Conservation (phyloP, 768 basidiomycete genomes). For the Auricularia sp. region DNA sequence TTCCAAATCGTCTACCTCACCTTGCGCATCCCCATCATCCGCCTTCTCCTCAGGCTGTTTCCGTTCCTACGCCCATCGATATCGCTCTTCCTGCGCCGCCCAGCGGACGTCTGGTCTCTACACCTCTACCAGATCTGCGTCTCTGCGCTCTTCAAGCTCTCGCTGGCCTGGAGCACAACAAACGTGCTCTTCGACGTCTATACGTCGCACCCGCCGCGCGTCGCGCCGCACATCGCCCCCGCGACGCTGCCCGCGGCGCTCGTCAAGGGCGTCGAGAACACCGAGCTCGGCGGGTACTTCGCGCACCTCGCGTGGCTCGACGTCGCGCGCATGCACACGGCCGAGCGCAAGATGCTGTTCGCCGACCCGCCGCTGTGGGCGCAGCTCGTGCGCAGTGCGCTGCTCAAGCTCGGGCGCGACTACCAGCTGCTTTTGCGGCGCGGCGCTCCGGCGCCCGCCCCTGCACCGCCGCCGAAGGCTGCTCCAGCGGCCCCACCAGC, state of each 20-base stretch:
- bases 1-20: constrained; percentile 34
- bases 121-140: constrained; percentile 23
- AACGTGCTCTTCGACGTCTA: constrained; percentile 51
- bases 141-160: constrained; percentile 28
- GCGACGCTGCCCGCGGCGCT: constrained; percentile 31
- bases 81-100: constrained; percentile 42
- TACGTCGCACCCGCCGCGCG: constrained; percentile 47
- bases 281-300: background rate
- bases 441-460: constrained; percentile 11
- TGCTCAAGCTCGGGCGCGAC: constrained; percentile 55
- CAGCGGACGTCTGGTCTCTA: constrained; percentile 41
- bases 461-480: constrained; percentile 21
- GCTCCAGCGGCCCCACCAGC: background rate
- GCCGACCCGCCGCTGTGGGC: constrained; percentile 62
- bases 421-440: constrained; percentile 55
- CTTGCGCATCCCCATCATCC: constrained; percentile 45
- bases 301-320: constrained; percentile 55
- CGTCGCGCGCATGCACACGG: constrained; percentile 33
- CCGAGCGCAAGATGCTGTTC: constrained; percentile 48
- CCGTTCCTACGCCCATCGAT: constrained; percentile 35
- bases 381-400: constrained; percentile 44
- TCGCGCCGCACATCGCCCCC: constrained; percentile 54
- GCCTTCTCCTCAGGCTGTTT: constrained; percentile 28
- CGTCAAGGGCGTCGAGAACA: background rate
- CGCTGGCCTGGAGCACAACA: constrained; percentile 54